Base-by-base conservation (phyloP, 148 eudicot species). In the Fagopyrum homotropicum region DNA sequence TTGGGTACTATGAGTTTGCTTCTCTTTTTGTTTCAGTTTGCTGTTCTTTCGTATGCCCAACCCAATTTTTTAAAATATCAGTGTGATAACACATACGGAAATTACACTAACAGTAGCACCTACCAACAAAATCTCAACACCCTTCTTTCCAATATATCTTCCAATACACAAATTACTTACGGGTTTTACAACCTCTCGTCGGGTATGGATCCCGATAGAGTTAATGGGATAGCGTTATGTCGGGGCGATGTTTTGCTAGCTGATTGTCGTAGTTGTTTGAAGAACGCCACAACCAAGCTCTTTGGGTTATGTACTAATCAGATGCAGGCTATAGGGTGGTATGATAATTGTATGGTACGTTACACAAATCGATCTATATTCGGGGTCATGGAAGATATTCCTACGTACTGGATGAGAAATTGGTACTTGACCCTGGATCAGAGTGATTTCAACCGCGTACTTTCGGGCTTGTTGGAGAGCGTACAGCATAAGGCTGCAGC, bases 311-410 rank as follows among this genome's bases (percentile, higher is more conserved):
- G 87, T 15, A 82, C 83, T 6, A 69, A 75, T 49, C 81, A 82
- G 26, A 79, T 52, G 51, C 81, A 79, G 55, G 84, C 83, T 6
- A 55, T 76, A 9, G 76, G 66, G 0, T 81, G 87, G 84, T 77
- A 77, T 26, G 72, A 45, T 9, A 4, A 63, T 9, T 84, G 87
- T 49, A 77, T 80, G 81, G 9, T 83, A 9, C 69, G 86, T 7
- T 81, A 81, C 35, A 60, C 83, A 17, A 64, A 75, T 43, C 71
- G 61, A 1, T 45, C 73, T 10, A 55, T 77, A 2, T 49, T 72
- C 40, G 47, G 80, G 9, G 59, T 45, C 40, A 35, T 75, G 76
- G 49, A 83, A 9, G 44, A 0, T n/a, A 4, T 7, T 0, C 74
- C 74, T 0, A 0, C 0, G 4, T 40, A 66, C 76, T 46, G 1